Conservation (phyloP, 148 eudicot species). For the Rhododendron simsii region DNA sequence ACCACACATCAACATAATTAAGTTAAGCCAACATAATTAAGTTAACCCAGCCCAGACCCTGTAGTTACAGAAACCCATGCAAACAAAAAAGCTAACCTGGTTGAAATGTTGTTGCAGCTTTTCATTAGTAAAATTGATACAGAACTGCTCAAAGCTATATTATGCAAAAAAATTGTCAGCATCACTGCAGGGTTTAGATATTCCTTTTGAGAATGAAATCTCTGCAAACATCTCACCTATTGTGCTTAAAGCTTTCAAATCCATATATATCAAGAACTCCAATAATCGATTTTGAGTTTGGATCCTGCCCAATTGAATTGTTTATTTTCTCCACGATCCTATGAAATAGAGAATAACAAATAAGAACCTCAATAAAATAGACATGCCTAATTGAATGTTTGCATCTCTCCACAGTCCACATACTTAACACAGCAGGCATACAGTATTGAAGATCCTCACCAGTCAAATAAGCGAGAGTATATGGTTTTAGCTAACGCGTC, state of each 20-base stretch:
- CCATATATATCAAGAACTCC: conserved; percentile 92
- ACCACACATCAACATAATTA: conserved; percentile 16
- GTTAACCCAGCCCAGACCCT: conserved; percentile 8
- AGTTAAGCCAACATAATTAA: conserved; percentile 17
- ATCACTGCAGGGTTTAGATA: neutral
- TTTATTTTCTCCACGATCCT: conserved; percentile 98
- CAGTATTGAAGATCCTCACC: conserved; percentile 32
- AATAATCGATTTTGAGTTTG: conserved; percentile 73
- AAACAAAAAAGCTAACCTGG: conserved; percentile 56
- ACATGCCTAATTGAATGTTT: neutral
- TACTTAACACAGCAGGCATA: neutral
- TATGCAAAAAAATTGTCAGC: conserved; percentile 14
- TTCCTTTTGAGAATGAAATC: conserved; percentile 1
- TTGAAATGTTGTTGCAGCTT: conserved; percentile 99
- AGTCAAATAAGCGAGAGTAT: conserved; percentile 97
- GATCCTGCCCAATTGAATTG: conserved; percentile 95
- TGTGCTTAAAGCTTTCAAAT: conserved; percentile 84
- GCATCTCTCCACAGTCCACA: neutral
- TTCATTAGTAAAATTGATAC: conserved; percentile 98
- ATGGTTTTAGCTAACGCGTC: conserved; percentile 95
- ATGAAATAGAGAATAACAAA: conserved; percentile 16
- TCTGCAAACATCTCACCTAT: conserved; percentile 45
- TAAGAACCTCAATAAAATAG: conserved; percentile 12
- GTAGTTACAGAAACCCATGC: neutral
- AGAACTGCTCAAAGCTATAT: conserved; percentile 98